Percentiles rank a stretch among this genome's conserved stretches.
Evolutionary conservation across 768 basidiomycete species (phyloP).

Genomic region (Neoboletus subvelutipes): DNA sequence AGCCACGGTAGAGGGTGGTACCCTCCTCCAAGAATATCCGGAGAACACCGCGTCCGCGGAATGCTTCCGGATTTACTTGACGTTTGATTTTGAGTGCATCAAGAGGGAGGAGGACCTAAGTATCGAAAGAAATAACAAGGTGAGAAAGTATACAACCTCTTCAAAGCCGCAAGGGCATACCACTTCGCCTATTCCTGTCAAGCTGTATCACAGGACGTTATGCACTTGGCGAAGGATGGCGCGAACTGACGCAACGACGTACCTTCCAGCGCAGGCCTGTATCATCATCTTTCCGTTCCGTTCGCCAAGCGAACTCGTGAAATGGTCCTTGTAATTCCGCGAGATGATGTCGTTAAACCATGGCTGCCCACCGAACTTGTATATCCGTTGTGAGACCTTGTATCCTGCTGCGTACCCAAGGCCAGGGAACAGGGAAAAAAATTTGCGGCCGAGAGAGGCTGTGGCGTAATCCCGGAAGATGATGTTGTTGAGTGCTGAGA

Average conservation of each 20-base stretch:
- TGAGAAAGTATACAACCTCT: neutral
- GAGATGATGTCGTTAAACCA: constrained; percentile 93
- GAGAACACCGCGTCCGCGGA: constrained; percentile 89
- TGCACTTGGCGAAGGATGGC: too few species aligned
- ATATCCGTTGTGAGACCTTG: constrained; percentile 90
- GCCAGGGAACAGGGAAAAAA: constrained; percentile 95
- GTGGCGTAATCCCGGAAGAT: constrained; percentile 85
- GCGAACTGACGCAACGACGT: constrained; percentile 16
- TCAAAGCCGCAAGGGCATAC: constrained; percentile 41
- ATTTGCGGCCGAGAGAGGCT: constrained; percentile 62
- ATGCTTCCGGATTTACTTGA: constrained; percentile 97
- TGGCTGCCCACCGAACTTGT: constrained; percentile 99
- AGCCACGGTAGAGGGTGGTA: constrained; percentile 89
- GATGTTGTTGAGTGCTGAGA: constrained; percentile 64
- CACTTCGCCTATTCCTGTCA: constrained; percentile 91
- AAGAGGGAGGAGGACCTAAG: constrained; percentile 85
- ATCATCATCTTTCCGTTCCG: constrained; percentile 95
- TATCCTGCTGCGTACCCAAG: constrained; percentile 98
- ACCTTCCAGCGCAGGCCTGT: constrained; percentile 94
- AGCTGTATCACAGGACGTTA: constrained; percentile 34
- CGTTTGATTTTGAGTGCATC: constrained; percentile 98
- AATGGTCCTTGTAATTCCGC: constrained; percentile 75
- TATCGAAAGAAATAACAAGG: neutral
- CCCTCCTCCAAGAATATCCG: constrained; percentile 93
- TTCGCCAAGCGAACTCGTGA: constrained; percentile 86